Evolutionary conservation across 2,329 filamentous ascomycete genomes (phyloP).

Genomic region (Pseudogymnoascus sp.): DNA sequence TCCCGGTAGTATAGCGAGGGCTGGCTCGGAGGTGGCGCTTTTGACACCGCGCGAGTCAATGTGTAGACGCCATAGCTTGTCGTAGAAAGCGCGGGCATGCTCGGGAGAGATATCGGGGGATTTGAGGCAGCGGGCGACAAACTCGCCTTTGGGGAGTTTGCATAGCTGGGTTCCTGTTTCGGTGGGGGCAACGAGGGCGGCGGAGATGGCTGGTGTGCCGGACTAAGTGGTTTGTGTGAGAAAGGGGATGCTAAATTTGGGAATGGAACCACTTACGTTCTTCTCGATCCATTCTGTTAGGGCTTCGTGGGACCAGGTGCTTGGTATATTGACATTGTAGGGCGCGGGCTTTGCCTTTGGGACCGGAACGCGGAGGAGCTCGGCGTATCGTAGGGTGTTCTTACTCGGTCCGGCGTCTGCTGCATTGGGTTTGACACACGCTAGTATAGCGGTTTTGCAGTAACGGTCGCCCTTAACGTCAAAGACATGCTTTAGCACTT

Average conservation of each 20-base stretch:
- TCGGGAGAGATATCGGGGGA: slow-evolving; percentile 29
- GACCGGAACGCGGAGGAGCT: slow-evolving; percentile 40
- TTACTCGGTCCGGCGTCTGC: slow-evolving; percentile 85
- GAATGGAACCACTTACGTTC: slow-evolving; percentile 29
- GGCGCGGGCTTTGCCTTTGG: slow-evolving; percentile 22
- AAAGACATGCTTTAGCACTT: slow-evolving; percentile 87
- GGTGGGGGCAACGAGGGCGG: slow-evolving; percentile 30
- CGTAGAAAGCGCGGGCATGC: slow-evolving; percentile 34
- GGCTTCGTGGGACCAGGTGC: slow-evolving; percentile 33
- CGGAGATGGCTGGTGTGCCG: slow-evolving; percentile 30
- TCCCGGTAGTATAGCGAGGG: not conserved
- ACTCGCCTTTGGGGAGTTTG: slow-evolving; percentile 32
- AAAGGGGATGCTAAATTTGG: not conserved
- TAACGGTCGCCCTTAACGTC: slow-evolving; percentile 59
- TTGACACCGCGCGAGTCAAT: slow-evolving; percentile 29
- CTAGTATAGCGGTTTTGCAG: slow-evolving; percentile 96
- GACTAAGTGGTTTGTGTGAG: slow-evolving; percentile 26
- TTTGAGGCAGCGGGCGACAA: slow-evolving; percentile 33
- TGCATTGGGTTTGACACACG: slow-evolving; percentile 84
- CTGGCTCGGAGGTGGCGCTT: not conserved
- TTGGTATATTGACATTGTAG: slow-evolving; percentile 26
- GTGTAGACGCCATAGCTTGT: slow-evolving; percentile 36
- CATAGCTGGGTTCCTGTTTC: slow-evolving; percentile 36
- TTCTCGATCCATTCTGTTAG: slow-evolving; percentile 32
- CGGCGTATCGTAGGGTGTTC: slow-evolving; percentile 81